Base-by-base conservation (phyloP, 257 asterid species). In the Salvia hispanica region DNA sequence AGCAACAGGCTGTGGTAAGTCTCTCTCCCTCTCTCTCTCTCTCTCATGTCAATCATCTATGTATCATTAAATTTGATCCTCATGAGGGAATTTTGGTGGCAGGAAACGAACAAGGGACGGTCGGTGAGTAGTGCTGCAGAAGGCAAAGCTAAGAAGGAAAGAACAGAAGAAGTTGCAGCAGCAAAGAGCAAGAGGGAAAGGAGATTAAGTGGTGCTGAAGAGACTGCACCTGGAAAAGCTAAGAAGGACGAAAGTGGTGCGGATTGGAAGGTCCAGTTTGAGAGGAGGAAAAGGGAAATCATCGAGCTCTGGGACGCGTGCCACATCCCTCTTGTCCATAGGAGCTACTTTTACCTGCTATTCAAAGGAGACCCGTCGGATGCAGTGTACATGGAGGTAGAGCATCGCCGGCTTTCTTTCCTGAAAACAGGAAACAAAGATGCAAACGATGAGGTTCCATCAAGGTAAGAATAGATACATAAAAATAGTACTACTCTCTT, bases 331-430 rank as follows among this genome's bases (percentile, higher is more conserved):
- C 71, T 94, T 25, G 82, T 82, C 65, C 96, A 91, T 36, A 78
- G 99, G 66, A 87, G 88, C 68, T 91, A 86, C 58, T 94, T 94
- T 62, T 81, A 75, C 81, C 72, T 89, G 34, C 94, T 94, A 67
- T 84, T 91, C 40, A 79, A 77, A 68, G 99, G 97, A 44, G 98
- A 94, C 70, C 96, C 90, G 60, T 77, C 95, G 1, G 98, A 94
- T 9, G 81, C 90, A 12, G 84, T 94, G 31, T 89, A 91, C 84
- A 58, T 94, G 86, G 96, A 91, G 69, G 99, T 94, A 55, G 99
- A 94, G 82, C 93, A 81, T 18, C 80, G 99, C 72, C 81, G 98
- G 33, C 80, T 94, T 31, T 66, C 93, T 5, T 94, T 80, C 54
- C 93, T 94, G 72, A 87, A 83, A 78, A 64, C 52, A 40, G 86